Base-by-base conservation (phyloP, 805 yeast species). In the Wickerhamomyces sydowiorum region DNA sequence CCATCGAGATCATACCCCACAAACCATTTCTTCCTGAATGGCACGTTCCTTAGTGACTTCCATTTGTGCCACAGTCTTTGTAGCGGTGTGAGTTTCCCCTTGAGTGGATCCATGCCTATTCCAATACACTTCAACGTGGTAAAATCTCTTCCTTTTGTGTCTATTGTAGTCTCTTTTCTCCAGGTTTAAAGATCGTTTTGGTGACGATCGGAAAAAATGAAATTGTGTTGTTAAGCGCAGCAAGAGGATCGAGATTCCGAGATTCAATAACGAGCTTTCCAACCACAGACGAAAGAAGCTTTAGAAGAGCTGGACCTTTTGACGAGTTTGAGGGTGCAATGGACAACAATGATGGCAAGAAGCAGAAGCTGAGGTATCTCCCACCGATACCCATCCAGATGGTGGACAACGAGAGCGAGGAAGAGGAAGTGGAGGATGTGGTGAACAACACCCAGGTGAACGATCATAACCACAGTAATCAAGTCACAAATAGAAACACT, bases 1-100 rank as follows among this genome's bases (percentile, higher is more conserved):
- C 93, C 95, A 31, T 78, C 79, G n/a, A 87, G 67, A 55, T 86
- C 95, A 55, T 84, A 86, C 2, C 88, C 64, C 3, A 57, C 50
- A 51, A 86, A 85, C 66, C 80, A 86, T 56, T 70, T 72, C 41
- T 71, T 72, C 32, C 95, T 70, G 59, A 85, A 79, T 0, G 95
- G 95, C 4, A 86, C 70, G 36, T 67, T 73, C 35, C 81, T 62
- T 5, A 83, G 60, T 0, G 89, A 72, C 51, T 72, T 75, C 78
- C 81, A 86, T 50, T 67, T 66, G 60, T 75, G 73, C 41, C 71
- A 65, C 0, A 76, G 43, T 37, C 75, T 73, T 55, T 69, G 75
- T 66, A 73, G 67, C 5, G 68, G 57, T 1, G 83, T 67, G 33
- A 79, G 69, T 43, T 76, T 68, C 19, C 63, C 65, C 23, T 64